Conservation (phyloP, 208 protist species). For the Trypanosoma mega region DNA sequence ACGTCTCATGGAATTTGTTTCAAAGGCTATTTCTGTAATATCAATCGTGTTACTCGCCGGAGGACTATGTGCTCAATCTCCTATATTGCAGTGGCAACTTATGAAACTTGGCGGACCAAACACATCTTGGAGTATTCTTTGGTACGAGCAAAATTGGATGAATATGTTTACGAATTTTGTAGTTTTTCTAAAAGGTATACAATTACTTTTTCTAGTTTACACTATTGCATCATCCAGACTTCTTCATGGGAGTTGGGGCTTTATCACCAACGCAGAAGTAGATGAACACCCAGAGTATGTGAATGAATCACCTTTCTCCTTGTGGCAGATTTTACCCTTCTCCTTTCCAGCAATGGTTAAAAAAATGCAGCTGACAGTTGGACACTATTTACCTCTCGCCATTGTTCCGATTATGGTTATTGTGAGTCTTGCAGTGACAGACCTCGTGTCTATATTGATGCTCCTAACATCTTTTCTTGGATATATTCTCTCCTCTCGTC, state of each 20-base stretch:
- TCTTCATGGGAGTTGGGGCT: constrained; percentile 19
- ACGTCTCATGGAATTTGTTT: constrained; percentile 11
- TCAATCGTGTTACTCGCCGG: constrained; percentile 4
- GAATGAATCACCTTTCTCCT: constrained; percentile 8
- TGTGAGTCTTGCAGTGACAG: constrained; percentile 8
- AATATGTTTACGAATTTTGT: constrained; percentile 8
- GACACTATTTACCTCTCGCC: constrained; percentile 3
- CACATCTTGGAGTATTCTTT: constrained; percentile 10
- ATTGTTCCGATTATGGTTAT: constrained; percentile 1
- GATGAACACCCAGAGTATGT: constrained; percentile 11
- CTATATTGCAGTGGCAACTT: constrained; percentile 3
- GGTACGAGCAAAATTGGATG: constrained; percentile 12
- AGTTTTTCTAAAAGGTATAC: constrained; percentile 6
- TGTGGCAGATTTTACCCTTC: constrained; percentile 11
- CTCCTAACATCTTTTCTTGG: constrained; percentile 13
- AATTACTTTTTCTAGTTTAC: constrained; percentile 16
- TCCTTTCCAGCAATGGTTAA: constrained; percentile 9
- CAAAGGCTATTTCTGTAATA: not conserved
- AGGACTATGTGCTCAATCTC: constrained; percentile 9
- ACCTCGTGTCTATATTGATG: constrained; percentile 22
- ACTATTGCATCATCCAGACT: constrained; percentile 6
- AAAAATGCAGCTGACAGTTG: constrained; percentile 5
- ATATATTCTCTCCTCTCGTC: not conserved
- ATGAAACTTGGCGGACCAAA: not conserved
- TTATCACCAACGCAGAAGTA: constrained; percentile 2